A percentile compares a stretch with the other conserved stretches of the same genome.
These are phyloP conservation scores for Curvularia lunata DNA, from an alignment of 2,329 filamentous ascomycete species.

Conservation along the genomic window DNA sequence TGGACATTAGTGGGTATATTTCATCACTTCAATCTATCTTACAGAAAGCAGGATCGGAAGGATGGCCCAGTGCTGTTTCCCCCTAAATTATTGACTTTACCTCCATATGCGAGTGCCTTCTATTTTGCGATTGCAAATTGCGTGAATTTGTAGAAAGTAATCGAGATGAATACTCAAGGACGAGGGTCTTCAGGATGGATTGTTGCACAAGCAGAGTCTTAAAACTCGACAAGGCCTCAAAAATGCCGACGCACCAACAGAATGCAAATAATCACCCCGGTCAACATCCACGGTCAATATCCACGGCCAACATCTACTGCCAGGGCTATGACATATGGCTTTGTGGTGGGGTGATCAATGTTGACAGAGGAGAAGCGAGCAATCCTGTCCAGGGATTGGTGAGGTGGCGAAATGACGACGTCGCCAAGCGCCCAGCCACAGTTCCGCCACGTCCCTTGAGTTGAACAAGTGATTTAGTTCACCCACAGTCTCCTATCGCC, in stretches of 20 bases:
- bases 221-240: background rate
- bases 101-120: background rate
- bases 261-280: no score
- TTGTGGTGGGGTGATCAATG: background rate
- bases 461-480: slow-evolving; percentile 4
- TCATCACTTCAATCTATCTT: background rate
- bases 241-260: background rate
- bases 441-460: slow-evolving; percentile 11
- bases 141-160: background rate
- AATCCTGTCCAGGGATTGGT: background rate
- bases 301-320: no score
- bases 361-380: background rate
- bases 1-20: no score
- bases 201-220: background rate
- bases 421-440: slow-evolving; percentile 24
- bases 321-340: background rate
- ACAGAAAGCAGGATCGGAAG: background rate
- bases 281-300: background rate
- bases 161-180: background rate
- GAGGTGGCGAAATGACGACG: slow-evolving; percentile 9
- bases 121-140: background rate
- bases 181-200: background rate
- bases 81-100: background rate
- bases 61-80: background rate
- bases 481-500: slow-evolving; percentile 1